Evolutionary conservation across 2,329 filamentous ascomycete species (phyloP).

Genomic region (Lecanosticta acicola): DNA sequence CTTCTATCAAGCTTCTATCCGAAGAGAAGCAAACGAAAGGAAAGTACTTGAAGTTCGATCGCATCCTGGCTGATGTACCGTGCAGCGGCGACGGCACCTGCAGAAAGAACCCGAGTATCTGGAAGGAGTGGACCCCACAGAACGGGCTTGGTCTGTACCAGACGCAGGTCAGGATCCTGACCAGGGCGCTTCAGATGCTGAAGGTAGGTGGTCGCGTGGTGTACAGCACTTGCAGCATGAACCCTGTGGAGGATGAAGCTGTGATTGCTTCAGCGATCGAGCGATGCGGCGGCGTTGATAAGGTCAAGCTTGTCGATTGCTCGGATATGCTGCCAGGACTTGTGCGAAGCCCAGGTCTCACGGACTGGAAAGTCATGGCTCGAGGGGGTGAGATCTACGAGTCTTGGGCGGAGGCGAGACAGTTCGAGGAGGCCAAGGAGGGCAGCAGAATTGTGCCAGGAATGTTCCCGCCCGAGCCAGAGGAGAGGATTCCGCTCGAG

Average conservation of each 20-base stretch:
- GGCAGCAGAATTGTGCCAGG: constrained; percentile 66
- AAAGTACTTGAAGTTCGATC: constrained; percentile 89
- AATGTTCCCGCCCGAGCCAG: constrained; percentile 71
- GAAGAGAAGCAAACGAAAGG: constrained; percentile 43
- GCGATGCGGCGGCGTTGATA: constrained; percentile 74
- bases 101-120: constrained; percentile 87
- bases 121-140: constrained; percentile 88
- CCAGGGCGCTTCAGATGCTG: constrained; percentile 88
- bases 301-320: constrained; percentile 81
- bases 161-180: constrained; percentile 83
- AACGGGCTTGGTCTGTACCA: constrained; percentile 81
- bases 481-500: constrained; percentile 67
- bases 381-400: constrained; percentile 73
- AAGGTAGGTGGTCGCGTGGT: constrained; percentile 92
- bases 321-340: constrained; percentile 69
- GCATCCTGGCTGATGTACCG: constrained; percentile 91
- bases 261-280: constrained; percentile 84
- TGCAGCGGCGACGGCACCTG: constrained; percentile 93
- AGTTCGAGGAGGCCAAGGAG: constrained; percentile 46
- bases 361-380: constrained; percentile 85
- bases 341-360: constrained; percentile 70
- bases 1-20: constrained; percentile 77
- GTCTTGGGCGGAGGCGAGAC: constrained; percentile 65
- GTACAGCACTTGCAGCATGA: constrained; percentile 98
- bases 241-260: constrained; percentile 94